These are phyloP conservation scores for Teratosphaeria gauchensis DNA, from an alignment of 2,329 filamentous ascomycete genomes.

Conservation along the genomic window DNA sequence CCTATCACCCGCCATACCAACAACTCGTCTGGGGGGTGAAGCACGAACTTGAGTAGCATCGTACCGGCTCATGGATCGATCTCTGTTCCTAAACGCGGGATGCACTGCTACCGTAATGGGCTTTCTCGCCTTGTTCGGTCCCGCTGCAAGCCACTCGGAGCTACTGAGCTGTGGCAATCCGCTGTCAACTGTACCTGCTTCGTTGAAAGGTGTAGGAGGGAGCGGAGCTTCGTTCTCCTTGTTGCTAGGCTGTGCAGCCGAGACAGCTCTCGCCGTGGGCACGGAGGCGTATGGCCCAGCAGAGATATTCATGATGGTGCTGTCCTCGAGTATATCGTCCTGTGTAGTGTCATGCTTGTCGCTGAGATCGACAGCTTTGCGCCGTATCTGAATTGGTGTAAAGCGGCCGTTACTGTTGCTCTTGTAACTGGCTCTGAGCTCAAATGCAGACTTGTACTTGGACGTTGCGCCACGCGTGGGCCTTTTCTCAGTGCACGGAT, in stretches of 20 bases:
- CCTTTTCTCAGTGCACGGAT: neutral
- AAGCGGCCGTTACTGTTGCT: constrained; percentile 8
- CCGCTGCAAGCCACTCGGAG: constrained; percentile 23
- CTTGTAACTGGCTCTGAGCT: constrained; percentile 26
- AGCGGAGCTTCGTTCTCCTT: constrained; percentile 13
- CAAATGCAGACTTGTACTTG: constrained; percentile 23
- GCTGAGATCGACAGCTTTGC: constrained; percentile 11
- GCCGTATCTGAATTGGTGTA: constrained; percentile 16
- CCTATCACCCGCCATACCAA: neutral
- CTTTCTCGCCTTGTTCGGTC: constrained; percentile 5
- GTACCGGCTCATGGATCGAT: constrained; percentile 3
- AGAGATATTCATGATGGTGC: constrained; percentile 22
- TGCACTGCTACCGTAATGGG: constrained; percentile 2
- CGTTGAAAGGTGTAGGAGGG: neutral
- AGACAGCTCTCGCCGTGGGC: neutral
- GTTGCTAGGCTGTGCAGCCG: constrained; percentile 2
- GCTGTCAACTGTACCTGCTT: neutral
- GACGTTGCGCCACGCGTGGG: neutral
- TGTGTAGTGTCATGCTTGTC: constrained; percentile 3
- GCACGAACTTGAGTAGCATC: neutral
- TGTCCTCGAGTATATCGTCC: constrained; percentile 19
- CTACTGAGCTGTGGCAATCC: constrained; percentile 17
- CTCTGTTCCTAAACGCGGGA: constrained; percentile 6
- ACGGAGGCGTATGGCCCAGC: constrained; percentile 24
- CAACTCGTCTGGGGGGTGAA: neutral